Percentiles rank a stretch among this genome's conserved stretches.
phyloP scores from a whole-genome alignment of 345 rosid genomes.

The Abelmoschus esculentus region DNA sequence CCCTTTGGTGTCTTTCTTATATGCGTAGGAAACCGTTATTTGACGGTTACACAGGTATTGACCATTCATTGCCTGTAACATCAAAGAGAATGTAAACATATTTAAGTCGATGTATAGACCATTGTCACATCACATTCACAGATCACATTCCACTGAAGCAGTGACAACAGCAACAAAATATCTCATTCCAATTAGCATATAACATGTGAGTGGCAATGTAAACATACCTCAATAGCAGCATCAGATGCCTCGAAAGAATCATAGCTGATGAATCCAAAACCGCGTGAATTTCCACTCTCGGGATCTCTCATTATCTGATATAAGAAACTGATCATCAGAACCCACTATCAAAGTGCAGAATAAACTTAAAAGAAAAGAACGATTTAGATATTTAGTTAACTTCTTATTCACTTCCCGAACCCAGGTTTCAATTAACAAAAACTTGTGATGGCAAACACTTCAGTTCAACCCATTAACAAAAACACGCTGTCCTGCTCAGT shows the following conservation, averaged over 20 bases:
- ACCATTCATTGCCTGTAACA: slow-evolving; percentile 83
- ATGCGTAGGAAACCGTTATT: slow-evolving; percentile 93
- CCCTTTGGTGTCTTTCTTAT: slow-evolving; percentile 98
- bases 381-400: neutral
- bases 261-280: slow-evolving; percentile 96
- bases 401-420: neutral
- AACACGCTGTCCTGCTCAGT: neutral
- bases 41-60: slow-evolving; percentile 94
- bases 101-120: neutral
- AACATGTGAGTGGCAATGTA: neutral
- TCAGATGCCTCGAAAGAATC: slow-evolving; percentile 99
- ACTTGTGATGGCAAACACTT: no score
- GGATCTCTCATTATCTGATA: slow-evolving; percentile 96
- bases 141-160: neutral
- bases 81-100: slow-evolving; percentile 9
- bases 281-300: slow-evolving; percentile 93
- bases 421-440: no score
- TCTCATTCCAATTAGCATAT: neutral
- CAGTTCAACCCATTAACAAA: neutral
- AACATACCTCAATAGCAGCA: slow-evolving; percentile 88
- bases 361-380: neutral
- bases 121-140: neutral
- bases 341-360: slow-evolving; percentile 1
- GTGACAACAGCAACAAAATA: neutral
- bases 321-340: slow-evolving; percentile 10